Conservation (phyloP, 139 green algal species). For the Coelastrella sp. region DNA sequence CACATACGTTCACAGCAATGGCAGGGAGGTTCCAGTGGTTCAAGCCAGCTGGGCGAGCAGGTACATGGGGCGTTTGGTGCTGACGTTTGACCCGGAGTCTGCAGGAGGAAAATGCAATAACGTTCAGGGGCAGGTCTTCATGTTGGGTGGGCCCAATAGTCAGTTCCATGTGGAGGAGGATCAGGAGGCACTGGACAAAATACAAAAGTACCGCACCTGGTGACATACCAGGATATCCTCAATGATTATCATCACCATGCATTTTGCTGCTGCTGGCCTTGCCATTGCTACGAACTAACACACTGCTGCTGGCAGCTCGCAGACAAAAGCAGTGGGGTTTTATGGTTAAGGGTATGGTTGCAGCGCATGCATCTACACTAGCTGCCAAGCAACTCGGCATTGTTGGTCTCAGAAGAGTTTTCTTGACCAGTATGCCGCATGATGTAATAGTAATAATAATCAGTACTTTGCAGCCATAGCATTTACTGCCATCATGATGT, state of each 20-base stretch:
- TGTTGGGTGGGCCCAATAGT: constrained; percentile 45
- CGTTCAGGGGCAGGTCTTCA: constrained; percentile 15
- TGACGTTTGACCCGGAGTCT: constrained; percentile 15
- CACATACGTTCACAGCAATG: constrained; percentile 42
- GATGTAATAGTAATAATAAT: too few relatives aligned
- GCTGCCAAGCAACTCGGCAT: too few relatives aligned
- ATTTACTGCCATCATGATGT: too few relatives aligned
- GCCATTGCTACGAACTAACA: too few relatives aligned
- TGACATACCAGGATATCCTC: too few relatives aligned
- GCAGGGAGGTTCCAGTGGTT: constrained; percentile 44
- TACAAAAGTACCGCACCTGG: not conserved
- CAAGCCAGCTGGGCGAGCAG: constrained; percentile 52
- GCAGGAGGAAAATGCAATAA: not conserved
- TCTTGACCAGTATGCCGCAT: too few relatives aligned
- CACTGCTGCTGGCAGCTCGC: too few relatives aligned
- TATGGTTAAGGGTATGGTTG: too few relatives aligned
- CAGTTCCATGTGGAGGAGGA: constrained; percentile 44
- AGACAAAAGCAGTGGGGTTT: too few relatives aligned
- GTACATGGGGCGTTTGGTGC: constrained; percentile 42
- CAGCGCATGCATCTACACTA: too few relatives aligned
- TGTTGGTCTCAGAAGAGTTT: too few relatives aligned
- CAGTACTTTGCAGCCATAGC: too few relatives aligned
- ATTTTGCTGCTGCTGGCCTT: not conserved
- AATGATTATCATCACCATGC: not conserved
- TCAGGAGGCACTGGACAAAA: constrained; percentile 5